Percentiles rank a stretch among this genome's conserved stretches.
Evolutionary conservation across 2,329 filamentous ascomycete genomes (phyloP).

Genomic region (Beauveria scarabaeidicola): DNA sequence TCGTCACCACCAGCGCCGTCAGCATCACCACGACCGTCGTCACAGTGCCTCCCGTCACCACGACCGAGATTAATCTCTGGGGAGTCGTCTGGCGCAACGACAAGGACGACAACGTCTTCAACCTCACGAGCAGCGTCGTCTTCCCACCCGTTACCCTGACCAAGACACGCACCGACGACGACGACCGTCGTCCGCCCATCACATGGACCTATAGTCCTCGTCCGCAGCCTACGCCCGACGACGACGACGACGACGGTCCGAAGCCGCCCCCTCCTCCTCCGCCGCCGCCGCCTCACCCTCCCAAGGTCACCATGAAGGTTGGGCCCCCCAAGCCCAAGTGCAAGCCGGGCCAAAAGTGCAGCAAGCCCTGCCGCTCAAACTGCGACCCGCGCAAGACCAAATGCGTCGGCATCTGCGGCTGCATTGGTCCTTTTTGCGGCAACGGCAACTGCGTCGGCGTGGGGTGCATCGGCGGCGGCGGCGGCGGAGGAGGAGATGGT

Average conservation of each 20-base stretch:
- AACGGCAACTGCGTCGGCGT: not conserved
- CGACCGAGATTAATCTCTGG: not conserved
- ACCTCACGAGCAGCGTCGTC: not conserved
- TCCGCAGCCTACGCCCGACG: not conserved
- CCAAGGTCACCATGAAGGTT: not conserved
- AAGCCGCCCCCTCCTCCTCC: not conserved
- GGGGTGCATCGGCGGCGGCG: not conserved
- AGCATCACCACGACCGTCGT: not conserved
- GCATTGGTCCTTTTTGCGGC: not conserved
- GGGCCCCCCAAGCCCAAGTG: not conserved
- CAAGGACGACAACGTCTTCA: not conserved
- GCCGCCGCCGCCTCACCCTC: not conserved
- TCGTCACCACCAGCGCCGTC: not conserved
- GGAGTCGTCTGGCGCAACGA: not conserved
- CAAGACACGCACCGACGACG: not conserved
- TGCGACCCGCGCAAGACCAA: not conserved
- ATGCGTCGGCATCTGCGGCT: not conserved
- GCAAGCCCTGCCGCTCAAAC: not conserved
- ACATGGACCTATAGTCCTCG: not conserved
- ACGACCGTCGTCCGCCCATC: not conserved
- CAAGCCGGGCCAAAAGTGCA: not conserved
- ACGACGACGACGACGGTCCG: not conserved
- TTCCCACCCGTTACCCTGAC: not conserved
- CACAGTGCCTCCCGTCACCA: not conserved
- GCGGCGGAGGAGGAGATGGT: not conserved